Base-by-base conservation (phyloP, 2,329 filamentous ascomycete species). In the Didymella keratinophila region DNA sequence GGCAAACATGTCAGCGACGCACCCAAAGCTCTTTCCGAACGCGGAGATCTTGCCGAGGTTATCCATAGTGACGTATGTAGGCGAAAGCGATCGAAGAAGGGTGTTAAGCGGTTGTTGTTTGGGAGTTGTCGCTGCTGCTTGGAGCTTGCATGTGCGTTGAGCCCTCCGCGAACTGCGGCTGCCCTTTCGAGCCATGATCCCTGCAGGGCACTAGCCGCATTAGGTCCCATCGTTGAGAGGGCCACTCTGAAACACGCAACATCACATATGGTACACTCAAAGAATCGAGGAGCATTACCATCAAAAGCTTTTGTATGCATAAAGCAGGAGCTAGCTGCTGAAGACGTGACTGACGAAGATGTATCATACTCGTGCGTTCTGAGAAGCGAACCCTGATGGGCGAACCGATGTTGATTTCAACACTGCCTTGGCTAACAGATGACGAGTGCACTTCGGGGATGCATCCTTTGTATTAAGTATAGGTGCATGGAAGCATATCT, bases 21-120 rank as follows among this genome's bases (percentile, higher is more conserved):
- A 89, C 87, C 84, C 85, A 73, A 91, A 83, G 78, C 85, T 89
- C 83, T 90, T 90, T 71, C 88, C 87, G 73, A 90, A 89, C 61
- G 86, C 86, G 73, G 85, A 83, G 66, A 91, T 82, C 77, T 89
- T 88, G 77, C 90, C 87, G 86, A 91, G 90, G 65, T 89, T 89
- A 75, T 90, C 87, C 88, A 91, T 91, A 65, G 52, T 69, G 66
- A 50, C 42, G 52, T 60, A 56, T 53, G 42, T 46, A 42, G 18
- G 52, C 28, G 43, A 12, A 46, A 2, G n/a, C 27, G 16, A 46
- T 39, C 34, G 54, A 36, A 34, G 46, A 34, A 16, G 45, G 56
- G 39, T 45, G 48, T 45, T 43, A 43, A 34, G 45, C 57, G 23
- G 61, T 50, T 28, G 60, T 57, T 45, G 49, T 44, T 47, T 44